phyloP scores from a whole-genome alignment of 176 grass and related monocot genomes.

The Rhynchospora breviuscula region DNA sequence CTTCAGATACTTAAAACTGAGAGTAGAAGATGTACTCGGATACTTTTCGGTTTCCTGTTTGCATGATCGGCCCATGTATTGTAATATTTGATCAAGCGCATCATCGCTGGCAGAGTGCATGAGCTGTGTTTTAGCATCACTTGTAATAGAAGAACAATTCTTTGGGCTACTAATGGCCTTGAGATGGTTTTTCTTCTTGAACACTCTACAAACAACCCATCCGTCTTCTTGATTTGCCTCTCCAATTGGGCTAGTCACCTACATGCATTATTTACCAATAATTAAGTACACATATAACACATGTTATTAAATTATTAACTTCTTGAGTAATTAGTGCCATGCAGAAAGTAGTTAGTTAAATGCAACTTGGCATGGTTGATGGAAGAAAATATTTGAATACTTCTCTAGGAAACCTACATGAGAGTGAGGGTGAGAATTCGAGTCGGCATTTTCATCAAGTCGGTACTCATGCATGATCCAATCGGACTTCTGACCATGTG shows the following conservation, averaged over 20 bases:
- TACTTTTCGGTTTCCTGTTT: conserved; percentile 61
- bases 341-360: conserved; percentile 9
- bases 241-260: conserved; percentile 21
- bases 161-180: conserved; percentile 47
- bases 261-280: conserved; percentile 42
- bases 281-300: conserved; percentile 46
- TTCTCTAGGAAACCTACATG: not conserved
- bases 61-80: conserved; percentile 85
- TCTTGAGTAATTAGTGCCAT: not conserved
- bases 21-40: not conserved
- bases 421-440: conserved; percentile 9
- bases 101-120: conserved; percentile 60
- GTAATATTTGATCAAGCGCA: conserved; percentile 76
- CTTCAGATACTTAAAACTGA: conserved; percentile 38
- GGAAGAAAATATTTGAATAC: not conserved
- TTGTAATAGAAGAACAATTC: conserved; percentile 32
- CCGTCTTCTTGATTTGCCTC: conserved; percentile 83
- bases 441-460: conserved; percentile 42
- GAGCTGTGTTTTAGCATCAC: conserved; percentile 33
- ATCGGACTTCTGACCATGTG: conserved; percentile 82
- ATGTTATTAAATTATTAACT: conserved; percentile 50
- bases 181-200: conserved; percentile 97
- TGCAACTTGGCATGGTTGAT: conserved; percentile 1
- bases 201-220: conserved; percentile 96
- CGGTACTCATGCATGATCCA: conserved; percentile 98